Evolutionary conservation across 2,329 filamentous ascomycete genomes (phyloP).

Genomic region (Curvularia spicifera): DNA sequence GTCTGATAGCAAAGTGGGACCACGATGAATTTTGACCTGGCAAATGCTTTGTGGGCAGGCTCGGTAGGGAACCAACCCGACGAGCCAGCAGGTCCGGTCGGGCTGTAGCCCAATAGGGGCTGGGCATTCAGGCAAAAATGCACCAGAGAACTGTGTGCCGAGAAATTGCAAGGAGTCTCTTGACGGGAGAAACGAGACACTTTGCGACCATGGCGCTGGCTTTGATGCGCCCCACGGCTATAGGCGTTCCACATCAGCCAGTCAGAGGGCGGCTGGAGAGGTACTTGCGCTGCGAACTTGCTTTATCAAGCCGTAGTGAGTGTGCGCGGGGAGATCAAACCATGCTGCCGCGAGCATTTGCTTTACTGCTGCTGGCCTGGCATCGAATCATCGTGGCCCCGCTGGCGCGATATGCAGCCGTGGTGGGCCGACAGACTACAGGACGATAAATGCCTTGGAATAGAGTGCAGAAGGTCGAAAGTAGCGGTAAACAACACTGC

Average conservation of each 20-base stretch:
- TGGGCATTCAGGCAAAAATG: constrained; percentile 36
- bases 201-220: constrained; percentile 29
- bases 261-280: constrained; percentile 27
- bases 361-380: constrained; percentile 40
- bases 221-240: constrained; percentile 47
- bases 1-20: constrained; percentile 42
- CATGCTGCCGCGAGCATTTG: constrained; percentile 37
- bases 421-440: constrained; percentile 34
- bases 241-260: constrained; percentile 42
- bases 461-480: constrained; percentile 27
- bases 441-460: constrained; percentile 28
- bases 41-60: constrained; percentile 38
- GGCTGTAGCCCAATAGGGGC: constrained; percentile 39
- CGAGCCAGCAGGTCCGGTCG: constrained; percentile 29
- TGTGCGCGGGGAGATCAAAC: constrained; percentile 40
- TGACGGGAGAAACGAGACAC: constrained; percentile 39
- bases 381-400: constrained; percentile 41
- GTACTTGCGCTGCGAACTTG: constrained; percentile 34
- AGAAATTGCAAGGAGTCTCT: constrained; percentile 42
- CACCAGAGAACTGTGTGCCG: constrained; percentile 46
- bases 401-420: constrained; percentile 39
- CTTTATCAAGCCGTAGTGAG: constrained; percentile 37
- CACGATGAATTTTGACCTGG: constrained; percentile 30
- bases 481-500: constrained; percentile 48
- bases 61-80: constrained; percentile 36